phyloP scores from a whole-genome alignment of 106 monocot genomes.

The Phalaenopsis equestris region DNA sequence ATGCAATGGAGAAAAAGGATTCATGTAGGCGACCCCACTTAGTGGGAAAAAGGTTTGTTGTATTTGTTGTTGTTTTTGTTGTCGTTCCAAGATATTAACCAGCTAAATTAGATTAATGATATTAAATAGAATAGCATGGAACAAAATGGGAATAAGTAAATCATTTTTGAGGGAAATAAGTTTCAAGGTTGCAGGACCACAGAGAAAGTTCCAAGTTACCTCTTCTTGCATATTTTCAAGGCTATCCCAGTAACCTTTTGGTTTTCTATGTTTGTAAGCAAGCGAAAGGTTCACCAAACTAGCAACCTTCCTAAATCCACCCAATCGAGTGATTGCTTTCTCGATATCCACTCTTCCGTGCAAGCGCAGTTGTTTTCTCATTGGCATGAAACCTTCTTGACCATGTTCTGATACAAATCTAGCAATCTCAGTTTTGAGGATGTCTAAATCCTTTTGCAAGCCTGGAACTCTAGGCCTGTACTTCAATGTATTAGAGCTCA shows the following conservation, averaged over 20 bases:
- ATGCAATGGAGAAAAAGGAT: no score
- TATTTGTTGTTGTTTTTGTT: no score
- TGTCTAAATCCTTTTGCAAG: constrained; percentile 70
- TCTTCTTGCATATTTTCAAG: constrained; percentile 91
- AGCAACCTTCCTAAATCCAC: constrained; percentile 89
- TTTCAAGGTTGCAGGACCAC: neutral
- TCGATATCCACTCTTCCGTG: constrained; percentile 95
- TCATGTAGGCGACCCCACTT: no score
- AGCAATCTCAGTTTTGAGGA: constrained; percentile 72
- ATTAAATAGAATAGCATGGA: neutral
- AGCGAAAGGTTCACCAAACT: constrained; percentile 72
- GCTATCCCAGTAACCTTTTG: constrained; percentile 95
- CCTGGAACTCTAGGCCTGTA: constrained; percentile 83
- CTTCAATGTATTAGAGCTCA: constrained; percentile 15
- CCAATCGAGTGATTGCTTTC: constrained; percentile 87
- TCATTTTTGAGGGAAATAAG: neutral
- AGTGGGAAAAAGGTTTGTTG: no score
- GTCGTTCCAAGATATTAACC: no score
- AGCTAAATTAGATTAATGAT: neutral
- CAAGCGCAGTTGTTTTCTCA: constrained; percentile 86
- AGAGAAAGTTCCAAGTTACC: constrained; percentile 29
- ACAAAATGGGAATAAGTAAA: neutral
- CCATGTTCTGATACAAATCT: constrained; percentile 65
- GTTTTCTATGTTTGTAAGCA: constrained; percentile 89
- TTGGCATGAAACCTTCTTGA: constrained; percentile 93